Base-by-base conservation (phyloP, 495 filamentous ascomycete species). In the Penicillium egyptiacum region DNA sequence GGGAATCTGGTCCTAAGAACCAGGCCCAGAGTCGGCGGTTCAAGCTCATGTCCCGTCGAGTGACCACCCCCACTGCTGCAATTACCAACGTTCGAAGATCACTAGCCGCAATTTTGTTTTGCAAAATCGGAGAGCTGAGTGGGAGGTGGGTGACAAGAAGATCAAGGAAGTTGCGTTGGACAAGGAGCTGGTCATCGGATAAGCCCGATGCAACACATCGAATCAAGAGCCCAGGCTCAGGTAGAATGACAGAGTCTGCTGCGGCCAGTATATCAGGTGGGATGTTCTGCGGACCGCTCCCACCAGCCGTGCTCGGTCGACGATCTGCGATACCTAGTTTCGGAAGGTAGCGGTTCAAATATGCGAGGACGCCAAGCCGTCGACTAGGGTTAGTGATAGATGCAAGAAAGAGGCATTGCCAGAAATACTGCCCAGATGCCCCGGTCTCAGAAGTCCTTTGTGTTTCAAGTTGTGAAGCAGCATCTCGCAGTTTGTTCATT, bases 331-430 rank as follows among this genome's bases (percentile, higher is more conserved):
- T 64, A 7, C 77, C 89, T 26, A 97, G 74, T 58, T 81, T 88
- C 12, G 94, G 94, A 12, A 99, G 78, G 61, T 84, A 85, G 53
- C 91, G 87, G 25, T 81, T 76, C 43, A 99, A 74, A 70, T 90
- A 98, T 25, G 93, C 89, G 53, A 99, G 74, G 20, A 91, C 90
- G 25, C 94, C 94, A 60, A 88, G 86, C 43, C 94, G 83, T 57
- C 95, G 81, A 40, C 83, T 88, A 25, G 88, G 79, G 65, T 90
- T 92, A 6, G 93, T 96, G 35, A 99, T 96, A 0, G 90, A 85
- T 14, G 92, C 91, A 37, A 98, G 79, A 61, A 99, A 96, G 60
- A 99, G 88, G 70, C 90, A 96, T 75, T 99, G 94, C 94, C 94
- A 99, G 68, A 96, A 99, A 68, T 91, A 96, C 61, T 91, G 89